Evolutionary conservation across 2,329 filamentous ascomycete species (phyloP).

Genomic region (Aureobasidium leucospermi): DNA sequence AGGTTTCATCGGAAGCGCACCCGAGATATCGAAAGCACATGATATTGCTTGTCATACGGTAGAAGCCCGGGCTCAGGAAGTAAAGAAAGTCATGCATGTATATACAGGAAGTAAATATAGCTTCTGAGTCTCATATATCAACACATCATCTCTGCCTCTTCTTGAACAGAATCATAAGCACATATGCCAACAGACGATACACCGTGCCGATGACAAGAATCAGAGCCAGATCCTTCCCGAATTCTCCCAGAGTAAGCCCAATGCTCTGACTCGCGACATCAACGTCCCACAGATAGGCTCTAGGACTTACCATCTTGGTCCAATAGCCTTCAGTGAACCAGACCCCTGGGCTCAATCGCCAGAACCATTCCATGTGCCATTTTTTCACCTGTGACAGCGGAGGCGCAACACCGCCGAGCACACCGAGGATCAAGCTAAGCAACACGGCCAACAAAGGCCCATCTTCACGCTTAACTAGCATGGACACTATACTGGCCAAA

Average conservation of each 20-base stretch:
- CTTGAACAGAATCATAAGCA: neutral
- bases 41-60: too few species aligned
- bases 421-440: conserved; percentile 13
- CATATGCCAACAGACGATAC: conserved; percentile 8
- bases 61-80: too few species aligned
- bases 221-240: conserved; percentile 36
- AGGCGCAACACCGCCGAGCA: conserved; percentile 38
- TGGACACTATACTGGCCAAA: conserved; percentile 45
- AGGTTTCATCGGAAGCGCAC: too few species aligned
- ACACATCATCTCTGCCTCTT: neutral
- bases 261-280: conserved; percentile 37
- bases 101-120: neutral
- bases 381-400: conserved; percentile 40
- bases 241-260: conserved; percentile 42
- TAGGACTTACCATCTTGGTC: conserved; percentile 43
- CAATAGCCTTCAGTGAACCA: conserved; percentile 54
- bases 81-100: neutral
- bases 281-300: conserved; percentile 45
- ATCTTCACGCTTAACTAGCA: conserved; percentile 50
- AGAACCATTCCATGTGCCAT: conserved; percentile 51
- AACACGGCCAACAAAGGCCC: conserved; percentile 48
- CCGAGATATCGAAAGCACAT: too few species aligned
- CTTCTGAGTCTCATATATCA: neutral
- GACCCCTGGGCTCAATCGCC: conserved; percentile 46
- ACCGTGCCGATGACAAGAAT: conserved; percentile 13